phyloP scores from a whole-genome alignment of 2,329 filamentous ascomycete species.

The Bipolaris cookei region DNA sequence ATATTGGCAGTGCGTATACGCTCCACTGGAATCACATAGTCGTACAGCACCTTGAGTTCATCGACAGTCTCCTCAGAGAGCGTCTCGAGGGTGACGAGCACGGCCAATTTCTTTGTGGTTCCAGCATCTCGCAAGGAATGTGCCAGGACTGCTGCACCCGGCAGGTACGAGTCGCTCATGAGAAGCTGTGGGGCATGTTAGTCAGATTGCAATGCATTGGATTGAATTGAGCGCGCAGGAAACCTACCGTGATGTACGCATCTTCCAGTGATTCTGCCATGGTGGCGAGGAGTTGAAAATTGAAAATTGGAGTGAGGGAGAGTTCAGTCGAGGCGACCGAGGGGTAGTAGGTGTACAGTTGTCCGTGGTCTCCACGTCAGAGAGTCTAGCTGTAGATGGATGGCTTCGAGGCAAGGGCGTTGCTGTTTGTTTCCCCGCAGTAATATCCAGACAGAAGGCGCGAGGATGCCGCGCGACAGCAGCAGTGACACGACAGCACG shows the following conservation, averaged over 20 bases:
- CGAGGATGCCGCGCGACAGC: background rate
- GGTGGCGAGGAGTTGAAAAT: conserved; percentile 8
- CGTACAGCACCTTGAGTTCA: conserved; percentile 83
- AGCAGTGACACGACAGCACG: conserved; percentile 17
- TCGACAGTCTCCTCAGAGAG: conserved; percentile 76
- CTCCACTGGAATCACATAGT: conserved; percentile 85
- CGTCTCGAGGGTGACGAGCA: conserved; percentile 80
- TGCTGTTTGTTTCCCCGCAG: conserved; percentile 37
- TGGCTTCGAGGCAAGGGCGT: conserved; percentile 18
- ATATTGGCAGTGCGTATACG: conserved; percentile 78
- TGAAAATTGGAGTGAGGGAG: conserved; percentile 2
- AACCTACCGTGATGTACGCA: conserved; percentile 69
- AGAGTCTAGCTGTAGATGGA: conserved; percentile 1
- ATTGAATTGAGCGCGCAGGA: conserved; percentile 5
- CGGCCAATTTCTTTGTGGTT: conserved; percentile 82
- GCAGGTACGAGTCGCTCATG: conserved; percentile 89
- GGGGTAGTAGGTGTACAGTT: background rate
- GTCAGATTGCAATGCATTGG: conserved; percentile 32
- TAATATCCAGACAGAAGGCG: conserved; percentile 17
- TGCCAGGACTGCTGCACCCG: conserved; percentile 89
- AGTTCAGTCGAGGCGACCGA: conserved; percentile 1
- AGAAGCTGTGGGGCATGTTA: conserved; percentile 70
- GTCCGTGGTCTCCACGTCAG: background rate
- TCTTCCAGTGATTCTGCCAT: conserved; percentile 57
- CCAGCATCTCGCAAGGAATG: conserved; percentile 93